Conservation (phyloP, 1,139 yeast species). For the Debaryomyces nepalensis region DNA sequence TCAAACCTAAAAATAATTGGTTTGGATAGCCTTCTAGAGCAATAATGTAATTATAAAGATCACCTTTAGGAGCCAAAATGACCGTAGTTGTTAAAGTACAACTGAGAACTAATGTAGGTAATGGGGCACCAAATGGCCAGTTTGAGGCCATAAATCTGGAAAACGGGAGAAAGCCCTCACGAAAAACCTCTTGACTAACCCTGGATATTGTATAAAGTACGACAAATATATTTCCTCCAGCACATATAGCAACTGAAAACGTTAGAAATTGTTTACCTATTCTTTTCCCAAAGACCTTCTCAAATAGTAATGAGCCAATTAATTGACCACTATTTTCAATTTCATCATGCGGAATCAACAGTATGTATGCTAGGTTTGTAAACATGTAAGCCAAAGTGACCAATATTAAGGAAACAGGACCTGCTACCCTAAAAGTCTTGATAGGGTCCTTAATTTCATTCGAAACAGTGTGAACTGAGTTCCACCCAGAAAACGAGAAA, state of each 20-base stretch:
- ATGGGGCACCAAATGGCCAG: slow-evolving; percentile 61
- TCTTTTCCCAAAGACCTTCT: slow-evolving; percentile 55
- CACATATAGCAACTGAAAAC: slow-evolving; percentile 58
- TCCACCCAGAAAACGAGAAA: slow-evolving; percentile 70
- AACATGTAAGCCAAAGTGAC: slow-evolving; percentile 56
- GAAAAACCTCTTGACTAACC: slow-evolving; percentile 65
- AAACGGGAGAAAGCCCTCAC: slow-evolving; percentile 65
- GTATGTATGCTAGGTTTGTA: slow-evolving; percentile 60
- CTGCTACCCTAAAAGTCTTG: slow-evolving; percentile 61
- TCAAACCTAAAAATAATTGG: slow-evolving; percentile 52
- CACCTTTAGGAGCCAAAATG: slow-evolving; percentile 75
- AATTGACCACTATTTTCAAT: slow-evolving; percentile 58
- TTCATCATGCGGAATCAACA: slow-evolving; percentile 58
- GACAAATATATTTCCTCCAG: slow-evolving; percentile 67
- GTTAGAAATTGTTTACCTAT: slow-evolving; percentile 60
- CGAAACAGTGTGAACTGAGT: slow-evolving; percentile 62
- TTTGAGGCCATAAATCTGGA: slow-evolving; percentile 58
- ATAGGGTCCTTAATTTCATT: slow-evolving; percentile 65
- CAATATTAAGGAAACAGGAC: slow-evolving; percentile 56
- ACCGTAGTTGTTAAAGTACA: slow-evolving; percentile 40
- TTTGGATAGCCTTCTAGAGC: slow-evolving; percentile 76
- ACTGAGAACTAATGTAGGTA: slow-evolving; percentile 50
- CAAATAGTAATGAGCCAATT: slow-evolving; percentile 61
- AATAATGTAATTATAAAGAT: slow-evolving; percentile 75
- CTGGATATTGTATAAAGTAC: slow-evolving; percentile 63